Conservation (phyloP, 75 land plant species). For the Adiantum capillusveneris region DNA sequence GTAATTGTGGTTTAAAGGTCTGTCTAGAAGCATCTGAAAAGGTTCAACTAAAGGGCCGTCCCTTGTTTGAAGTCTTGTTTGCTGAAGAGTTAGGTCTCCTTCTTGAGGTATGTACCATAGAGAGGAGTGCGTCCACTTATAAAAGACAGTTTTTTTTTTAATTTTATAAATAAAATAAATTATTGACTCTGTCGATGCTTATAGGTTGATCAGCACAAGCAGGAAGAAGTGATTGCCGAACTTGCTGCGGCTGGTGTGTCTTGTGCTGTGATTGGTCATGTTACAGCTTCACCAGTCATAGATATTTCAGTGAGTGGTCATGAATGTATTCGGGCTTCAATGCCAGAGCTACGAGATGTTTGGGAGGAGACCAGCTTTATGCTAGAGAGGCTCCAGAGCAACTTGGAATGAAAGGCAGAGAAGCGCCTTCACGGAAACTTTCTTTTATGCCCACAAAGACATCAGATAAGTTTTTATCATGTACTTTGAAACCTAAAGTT, state of each 20-base stretch:
- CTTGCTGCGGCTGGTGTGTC: slow-evolving; percentile 38
- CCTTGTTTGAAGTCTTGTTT: slow-evolving; percentile 49
- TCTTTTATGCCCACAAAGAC: slow-evolving; percentile 70
- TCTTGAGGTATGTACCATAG: slow-evolving; percentile 49
- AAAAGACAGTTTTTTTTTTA: neutral
- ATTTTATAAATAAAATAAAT: neutral
- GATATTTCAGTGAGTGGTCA: slow-evolving; percentile 57
- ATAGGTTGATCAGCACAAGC: slow-evolving; percentile 37
- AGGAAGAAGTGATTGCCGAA: slow-evolving; percentile 35
- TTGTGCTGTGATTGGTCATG: slow-evolving; percentile 64
- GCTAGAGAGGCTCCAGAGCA: slow-evolving; percentile 72
- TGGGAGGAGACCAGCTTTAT: slow-evolving; percentile 94
- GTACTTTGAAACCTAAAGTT: slow-evolving; percentile 60
- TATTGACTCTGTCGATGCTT: too few relatives aligned
- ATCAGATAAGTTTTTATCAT: slow-evolving; percentile 31
- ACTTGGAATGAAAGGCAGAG: slow-evolving; percentile 58
- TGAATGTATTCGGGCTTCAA: slow-evolving; percentile 41
- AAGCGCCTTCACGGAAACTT: slow-evolving; percentile 63
- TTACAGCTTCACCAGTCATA: slow-evolving; percentile 37
- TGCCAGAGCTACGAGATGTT: slow-evolving; percentile 57
- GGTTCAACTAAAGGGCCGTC: neutral
- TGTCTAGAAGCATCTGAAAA: slow-evolving; percentile 37
- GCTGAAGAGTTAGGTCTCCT: slow-evolving; percentile 93
- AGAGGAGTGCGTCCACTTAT: too few relatives aligned
- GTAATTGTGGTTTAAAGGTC: slow-evolving; percentile 73